Evolutionary conservation across 306 rosid genomes (phyloP), one percentile per base, ranked within the genome.

Genomic region (Pueraria montana): DNA sequence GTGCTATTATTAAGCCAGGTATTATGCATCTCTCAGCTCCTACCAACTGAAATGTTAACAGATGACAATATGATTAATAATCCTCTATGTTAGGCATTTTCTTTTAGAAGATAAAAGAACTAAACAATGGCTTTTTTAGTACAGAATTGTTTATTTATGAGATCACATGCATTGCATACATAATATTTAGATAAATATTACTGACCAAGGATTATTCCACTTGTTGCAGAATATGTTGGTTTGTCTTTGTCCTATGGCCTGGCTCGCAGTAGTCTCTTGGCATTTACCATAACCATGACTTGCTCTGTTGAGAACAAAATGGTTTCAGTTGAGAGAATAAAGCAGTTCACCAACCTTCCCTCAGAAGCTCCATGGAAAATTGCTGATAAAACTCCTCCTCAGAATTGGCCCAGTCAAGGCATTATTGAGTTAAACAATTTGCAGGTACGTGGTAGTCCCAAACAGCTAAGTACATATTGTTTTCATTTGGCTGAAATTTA

Each of bases 251-350:
- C 97, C 40, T 92, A 94, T 80, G 98, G 97, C 14, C 74, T 94
- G 74, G 81, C 98, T 59, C 90, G 92, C 40, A 94, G 94, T 45
- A 52, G 69, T 26, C 88, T 90, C 61, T 27, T 94, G 88, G 88
- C 94, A 66, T 78, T 86, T 76, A 84, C 94, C 73, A 62, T 92
- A 42, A 78, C 81, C 36, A 66, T 91, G 90, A 87, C 92, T 70
- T 92, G 98, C 62, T 52, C 67, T 42, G 86, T 92, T 3, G 98
- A 94, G 90, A 94, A 94, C 84, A 87, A 86, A 83, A 89, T 94
- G 98, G 98, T 94, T n/a, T 87, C 98, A 10, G 89, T 94, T 49
- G 98, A 94, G 83, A 88, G 98, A 78, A 83, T 94, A 70, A 92
- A 84, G 36, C 98, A 94, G 78, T 94, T 92, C 40, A 89, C 89